Evolutionary conservation across 2,329 filamentous ascomycete genomes (phyloP), one percentile per base, ranked within the genome.

Genomic region (Orbilia oligospora): DNA sequence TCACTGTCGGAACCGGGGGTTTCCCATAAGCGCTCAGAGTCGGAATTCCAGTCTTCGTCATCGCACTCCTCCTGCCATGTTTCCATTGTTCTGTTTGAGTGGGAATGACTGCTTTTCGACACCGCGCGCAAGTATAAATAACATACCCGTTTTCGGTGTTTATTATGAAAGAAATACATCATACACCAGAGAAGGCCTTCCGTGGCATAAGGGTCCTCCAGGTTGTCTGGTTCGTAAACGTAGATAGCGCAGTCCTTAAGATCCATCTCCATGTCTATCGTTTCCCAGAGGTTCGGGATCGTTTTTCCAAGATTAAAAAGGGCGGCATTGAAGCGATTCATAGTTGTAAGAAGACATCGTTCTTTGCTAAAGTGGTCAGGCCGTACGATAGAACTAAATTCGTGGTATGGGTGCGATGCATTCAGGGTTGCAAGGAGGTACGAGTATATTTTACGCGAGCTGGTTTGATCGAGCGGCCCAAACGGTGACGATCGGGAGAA

Each of bases 151-250:
- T 98, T 98, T 83, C 91, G 89, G 27, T 91, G 87, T 83, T 95
- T 95, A 87, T 97, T 97, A 88, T 97, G 98, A 85, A 98, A 97
- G 87, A 99, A 97, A 85, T 97, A 97, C 84, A 98, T 94, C 80
- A 94, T 88, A 63, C 93, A 94, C 95, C 95, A 99, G 80, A 99
- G 94, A 9, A 94, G 92, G 79, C 93, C 93, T 83, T 97, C 94
- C 79, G 97, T 94, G 80, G 94, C 94, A 82, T 94, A 97, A 0
- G 94, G 93, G 83, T 97, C 94, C 79, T 94, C 93, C 64, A 76
- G 33, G 38, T 81, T 81, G 48, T 93, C 91, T 0, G 96, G 96
- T 65, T 92, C 90, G 85, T 97, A 99, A 71, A 91, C 92, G 84
- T 97, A 98, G 80, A 95, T 90, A 71, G 91, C 91, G 85, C 96